These are phyloP conservation scores for Styphnolobium japonicum DNA, from an alignment of 306 rosid genomes.

Conservation along the genomic window DNA sequence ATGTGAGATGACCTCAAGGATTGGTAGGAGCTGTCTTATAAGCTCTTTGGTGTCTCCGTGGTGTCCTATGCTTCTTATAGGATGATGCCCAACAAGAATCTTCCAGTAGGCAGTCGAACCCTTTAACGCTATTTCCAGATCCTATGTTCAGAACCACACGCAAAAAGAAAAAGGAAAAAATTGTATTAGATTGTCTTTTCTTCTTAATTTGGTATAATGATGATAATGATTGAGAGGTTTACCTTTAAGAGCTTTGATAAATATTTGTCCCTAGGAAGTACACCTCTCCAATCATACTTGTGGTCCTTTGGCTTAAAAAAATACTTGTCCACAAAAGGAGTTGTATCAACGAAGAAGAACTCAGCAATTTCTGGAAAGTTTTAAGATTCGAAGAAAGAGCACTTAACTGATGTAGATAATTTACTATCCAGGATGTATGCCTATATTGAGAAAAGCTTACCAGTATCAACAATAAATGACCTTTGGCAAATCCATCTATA, in stretches of 20 bases:
- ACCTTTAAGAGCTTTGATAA: conserved; percentile 40
- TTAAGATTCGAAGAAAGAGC: background rate
- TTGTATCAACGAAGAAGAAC: conserved; percentile 49
- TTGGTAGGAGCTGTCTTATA: conserved; percentile 33
- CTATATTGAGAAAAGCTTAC: conserved; percentile 10
- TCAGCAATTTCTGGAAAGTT: conserved; percentile 35
- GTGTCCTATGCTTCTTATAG: conserved; percentile 44
- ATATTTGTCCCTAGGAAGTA: conserved; percentile 42
- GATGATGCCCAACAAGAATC: conserved; percentile 52
- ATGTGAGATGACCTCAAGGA: conserved; percentile 40
- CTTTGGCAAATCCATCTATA: conserved; percentile 48
- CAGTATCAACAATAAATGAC: conserved; percentile 43
- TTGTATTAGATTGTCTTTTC: background rate
- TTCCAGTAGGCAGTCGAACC: conserved; percentile 42
- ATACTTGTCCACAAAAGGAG: conserved; percentile 49
- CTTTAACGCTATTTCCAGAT: conserved; percentile 36
- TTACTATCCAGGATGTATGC: background rate
- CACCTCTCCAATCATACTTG: conserved; percentile 56
- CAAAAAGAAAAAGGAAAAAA: background rate
- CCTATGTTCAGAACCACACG: conserved; percentile 19
- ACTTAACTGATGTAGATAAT: background rate
- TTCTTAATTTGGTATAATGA: background rate
- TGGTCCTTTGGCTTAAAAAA: conserved; percentile 39
- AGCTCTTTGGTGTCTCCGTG: conserved; percentile 50
- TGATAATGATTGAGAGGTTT: background rate